Conservation (phyloP, 2,329 filamentous ascomycete genomes). For the Claviceps sorghi region DNA sequence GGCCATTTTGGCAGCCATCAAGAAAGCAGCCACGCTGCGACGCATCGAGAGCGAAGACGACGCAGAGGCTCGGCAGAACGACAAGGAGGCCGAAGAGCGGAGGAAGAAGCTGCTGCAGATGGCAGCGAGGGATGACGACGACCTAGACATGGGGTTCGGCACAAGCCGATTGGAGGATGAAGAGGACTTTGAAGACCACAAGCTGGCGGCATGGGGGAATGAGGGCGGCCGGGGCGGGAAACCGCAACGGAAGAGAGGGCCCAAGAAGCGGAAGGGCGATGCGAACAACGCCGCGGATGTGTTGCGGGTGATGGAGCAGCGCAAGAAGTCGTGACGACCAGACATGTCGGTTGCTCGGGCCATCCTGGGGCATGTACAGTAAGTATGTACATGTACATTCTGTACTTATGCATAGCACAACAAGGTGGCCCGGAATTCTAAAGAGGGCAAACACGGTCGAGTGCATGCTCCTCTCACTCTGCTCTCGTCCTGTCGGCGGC, state of each 20-base stretch:
- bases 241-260: conserved; percentile 51
- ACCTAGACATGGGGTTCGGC: conserved; percentile 91
- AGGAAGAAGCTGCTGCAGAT: conserved; percentile 60
- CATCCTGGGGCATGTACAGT: no score
- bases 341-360: neutral
- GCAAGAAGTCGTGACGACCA: conserved; percentile 21
- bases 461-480: no score
- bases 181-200: conserved; percentile 60
- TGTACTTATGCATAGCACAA: no score
- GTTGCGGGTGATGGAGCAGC: conserved; percentile 57
- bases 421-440: no score
- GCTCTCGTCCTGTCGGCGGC: no score
- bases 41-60: conserved; percentile 26
- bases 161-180: conserved; percentile 77
- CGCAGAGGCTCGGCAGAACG: conserved; percentile 22
- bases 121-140: conserved; percentile 68
- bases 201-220: conserved; percentile 51
- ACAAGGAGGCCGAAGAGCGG: conserved; percentile 47
- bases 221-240: conserved; percentile 28
- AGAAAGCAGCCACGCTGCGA: conserved; percentile 60
- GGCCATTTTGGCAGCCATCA: conserved; percentile 67
- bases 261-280: conserved; percentile 66
- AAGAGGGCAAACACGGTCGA: no score
- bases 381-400: no score
- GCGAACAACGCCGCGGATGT: conserved; percentile 69